Evolutionary conservation across 306 rosid species (phyloP).

Genomic region (Quercus suber): DNA sequence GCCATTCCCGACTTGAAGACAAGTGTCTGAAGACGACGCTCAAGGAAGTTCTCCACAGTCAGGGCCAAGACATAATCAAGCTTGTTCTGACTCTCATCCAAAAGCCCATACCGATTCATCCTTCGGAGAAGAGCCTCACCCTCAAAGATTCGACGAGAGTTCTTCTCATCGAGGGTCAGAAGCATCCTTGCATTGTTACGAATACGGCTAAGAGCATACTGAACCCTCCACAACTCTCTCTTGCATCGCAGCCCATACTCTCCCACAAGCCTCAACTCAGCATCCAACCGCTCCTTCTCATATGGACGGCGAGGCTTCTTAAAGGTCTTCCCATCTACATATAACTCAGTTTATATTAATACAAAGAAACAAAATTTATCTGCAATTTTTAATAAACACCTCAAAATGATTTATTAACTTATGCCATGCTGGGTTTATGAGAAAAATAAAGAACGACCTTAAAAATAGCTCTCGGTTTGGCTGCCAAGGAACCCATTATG

Average conservation of each 20-base stretch:
- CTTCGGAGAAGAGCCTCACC: conserved; percentile 62
- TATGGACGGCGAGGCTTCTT: conserved; percentile 78
- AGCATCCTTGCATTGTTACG: conserved; percentile 58
- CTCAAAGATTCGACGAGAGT: conserved; percentile 62
- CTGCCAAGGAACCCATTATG: too few relatives aligned
- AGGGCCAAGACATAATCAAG: conserved; percentile 66
- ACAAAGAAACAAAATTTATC: background rate
- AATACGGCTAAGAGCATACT: conserved; percentile 58
- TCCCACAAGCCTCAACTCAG: conserved; percentile 58
- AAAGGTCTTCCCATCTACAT: conserved; percentile 64
- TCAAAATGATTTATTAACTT: background rate
- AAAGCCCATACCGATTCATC: conserved; percentile 55
- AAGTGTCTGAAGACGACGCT: conserved; percentile 64
- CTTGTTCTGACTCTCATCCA: conserved; percentile 64
- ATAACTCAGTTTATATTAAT: background rate
- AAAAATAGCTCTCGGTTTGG: background rate
- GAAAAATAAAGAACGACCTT: background rate
- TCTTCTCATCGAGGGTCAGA: conserved; percentile 62
- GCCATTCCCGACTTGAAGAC: conserved; percentile 70
- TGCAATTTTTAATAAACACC: background rate
- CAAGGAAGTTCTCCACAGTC: conserved; percentile 64
- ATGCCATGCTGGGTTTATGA: background rate
- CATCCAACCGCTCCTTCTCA: conserved; percentile 74
- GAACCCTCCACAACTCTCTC: conserved; percentile 70
- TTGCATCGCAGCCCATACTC: conserved; percentile 68